phyloP scores from a whole-genome alignment of 441 rosid species.

The Biscutella laevigata region DNA sequence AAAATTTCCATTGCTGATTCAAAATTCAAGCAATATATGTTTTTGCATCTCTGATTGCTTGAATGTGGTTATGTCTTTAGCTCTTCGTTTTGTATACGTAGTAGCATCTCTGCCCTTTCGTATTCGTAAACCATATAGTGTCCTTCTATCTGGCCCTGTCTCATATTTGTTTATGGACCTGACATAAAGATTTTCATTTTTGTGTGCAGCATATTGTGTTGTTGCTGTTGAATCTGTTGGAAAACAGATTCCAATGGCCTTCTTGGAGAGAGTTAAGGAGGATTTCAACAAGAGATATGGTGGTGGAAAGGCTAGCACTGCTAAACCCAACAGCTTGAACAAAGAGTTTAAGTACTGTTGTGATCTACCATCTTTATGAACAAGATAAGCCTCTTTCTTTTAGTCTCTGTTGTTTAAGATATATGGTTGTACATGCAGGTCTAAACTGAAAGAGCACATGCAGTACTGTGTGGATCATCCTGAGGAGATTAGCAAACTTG shows the following conservation, averaged over 20 bases:
- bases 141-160: background rate
- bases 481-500: slow-evolving; percentile 61
- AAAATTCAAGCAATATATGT: too few relatives aligned
- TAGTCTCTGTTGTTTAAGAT: background rate
- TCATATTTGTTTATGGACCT: background rate
- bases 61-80: background rate
- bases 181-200: background rate
- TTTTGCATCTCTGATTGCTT: too few relatives aligned
- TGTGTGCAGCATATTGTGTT: slow-evolving; percentile 51
- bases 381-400: background rate
- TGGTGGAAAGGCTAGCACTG: slow-evolving; percentile 66
- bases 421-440: slow-evolving; percentile 24
- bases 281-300: slow-evolving; percentile 61
- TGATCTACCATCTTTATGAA: background rate
- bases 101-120: background rate
- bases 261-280: slow-evolving; percentile 51
- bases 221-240: slow-evolving; percentile 68
- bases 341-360: slow-evolving; percentile 49
- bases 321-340: slow-evolving; percentile 50
- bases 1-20: too few relatives aligned
- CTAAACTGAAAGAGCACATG: slow-evolving; percentile 66
- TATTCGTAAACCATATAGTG: background rate
- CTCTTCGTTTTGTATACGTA: too few relatives aligned
- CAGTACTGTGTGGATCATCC: slow-evolving; percentile 63
- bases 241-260: slow-evolving; percentile 59